Percentiles rank a stretch among this genome's conserved stretches.
Conservation (phyloP, 345 rosid species). For the Gossypium stocksii region DNA sequence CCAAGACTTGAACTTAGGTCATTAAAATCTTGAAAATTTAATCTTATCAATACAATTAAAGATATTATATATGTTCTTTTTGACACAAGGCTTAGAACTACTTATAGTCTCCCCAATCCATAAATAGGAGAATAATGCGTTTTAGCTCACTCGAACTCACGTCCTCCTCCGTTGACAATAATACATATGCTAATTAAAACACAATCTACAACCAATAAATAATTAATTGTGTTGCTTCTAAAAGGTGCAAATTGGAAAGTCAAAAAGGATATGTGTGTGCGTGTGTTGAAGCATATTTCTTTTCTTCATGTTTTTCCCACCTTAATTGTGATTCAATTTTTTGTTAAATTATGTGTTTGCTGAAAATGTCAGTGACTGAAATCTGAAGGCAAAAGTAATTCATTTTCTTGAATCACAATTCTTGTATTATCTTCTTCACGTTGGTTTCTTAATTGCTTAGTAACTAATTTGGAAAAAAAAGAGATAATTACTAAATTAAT, state of each 20-base stretch:
- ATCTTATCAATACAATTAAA: no score
- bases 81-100: no score
- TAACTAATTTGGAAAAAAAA: not conserved
- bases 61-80: no score
- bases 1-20: no score
- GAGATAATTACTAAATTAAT: not conserved
- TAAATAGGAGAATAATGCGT: no score
- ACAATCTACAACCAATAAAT: no score
- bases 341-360: not conserved
- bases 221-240: not conserved
- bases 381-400: not conserved
- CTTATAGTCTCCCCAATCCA: fast-evolving
- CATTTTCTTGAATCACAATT: not conserved
- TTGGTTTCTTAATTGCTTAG: not conserved
- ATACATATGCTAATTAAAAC: no score
- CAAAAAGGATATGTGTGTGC: not conserved
- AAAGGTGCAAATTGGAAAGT: not conserved
- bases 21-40: no score
- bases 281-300: not conserved
- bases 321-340: not conserved
- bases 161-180: fast-evolving
- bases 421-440: not conserved
- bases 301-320: not conserved
- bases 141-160: no score
- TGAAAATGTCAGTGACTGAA: not conserved